Conservation (phyloP, 2,329 filamentous ascomycete species). For the Ceratocystiopsis minuta region DNA sequence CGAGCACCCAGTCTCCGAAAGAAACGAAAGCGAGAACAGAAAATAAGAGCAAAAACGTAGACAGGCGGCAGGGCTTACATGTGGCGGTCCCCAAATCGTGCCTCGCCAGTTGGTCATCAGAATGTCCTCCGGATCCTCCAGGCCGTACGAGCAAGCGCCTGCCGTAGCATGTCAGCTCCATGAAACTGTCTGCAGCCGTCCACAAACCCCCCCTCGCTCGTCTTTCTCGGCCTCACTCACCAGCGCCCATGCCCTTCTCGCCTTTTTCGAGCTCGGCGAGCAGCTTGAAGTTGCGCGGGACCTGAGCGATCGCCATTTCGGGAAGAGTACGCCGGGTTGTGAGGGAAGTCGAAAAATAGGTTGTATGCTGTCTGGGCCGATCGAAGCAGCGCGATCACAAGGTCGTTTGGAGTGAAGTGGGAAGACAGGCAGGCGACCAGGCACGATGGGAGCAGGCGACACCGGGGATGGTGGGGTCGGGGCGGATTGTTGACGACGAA, state of each 20-base stretch:
- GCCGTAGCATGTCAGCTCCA: conserved; percentile 3
- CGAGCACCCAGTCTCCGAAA: not conserved
- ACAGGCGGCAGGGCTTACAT: conserved; percentile 40
- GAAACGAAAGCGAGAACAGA: not conserved
- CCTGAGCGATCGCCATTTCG: conserved; percentile 27
- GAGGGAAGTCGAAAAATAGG: too few species aligned
- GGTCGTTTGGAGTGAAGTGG: too few species aligned
- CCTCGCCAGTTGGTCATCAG: conserved; percentile 98
- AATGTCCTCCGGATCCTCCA: conserved; percentile 84
- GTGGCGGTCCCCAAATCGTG: conserved; percentile 88
- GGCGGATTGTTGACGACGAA: too few species aligned
- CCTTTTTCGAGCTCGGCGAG: conserved; percentile 97
- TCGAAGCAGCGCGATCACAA: too few species aligned
- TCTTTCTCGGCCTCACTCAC: conserved; percentile 24
- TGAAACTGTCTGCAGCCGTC: not conserved
- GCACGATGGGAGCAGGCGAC: too few species aligned
- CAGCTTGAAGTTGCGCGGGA: conserved; percentile 90
- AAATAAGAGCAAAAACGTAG: too few species aligned
- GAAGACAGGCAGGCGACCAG: too few species aligned
- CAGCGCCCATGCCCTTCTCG: conserved; percentile 89
- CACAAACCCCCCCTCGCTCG: too few species aligned
- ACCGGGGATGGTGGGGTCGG: too few species aligned
- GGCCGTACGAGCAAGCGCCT: conserved; percentile 95
- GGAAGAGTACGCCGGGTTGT: too few species aligned
- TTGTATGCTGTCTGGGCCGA: too few species aligned